Conservation (phyloP, 148 eudicot genomes). For the Fagopyrum homotropicum region DNA sequence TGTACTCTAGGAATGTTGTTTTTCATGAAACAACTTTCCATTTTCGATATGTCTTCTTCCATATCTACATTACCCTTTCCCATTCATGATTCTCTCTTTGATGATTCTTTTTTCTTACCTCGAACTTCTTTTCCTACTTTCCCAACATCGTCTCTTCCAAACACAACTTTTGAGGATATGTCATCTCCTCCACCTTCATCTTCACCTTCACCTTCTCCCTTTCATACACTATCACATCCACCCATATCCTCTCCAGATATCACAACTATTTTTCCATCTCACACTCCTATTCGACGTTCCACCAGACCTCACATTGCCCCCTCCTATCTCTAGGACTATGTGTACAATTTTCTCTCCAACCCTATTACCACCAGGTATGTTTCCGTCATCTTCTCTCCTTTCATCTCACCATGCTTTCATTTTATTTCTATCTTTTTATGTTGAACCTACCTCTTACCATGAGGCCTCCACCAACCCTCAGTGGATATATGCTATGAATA, state of each 20-base stretch:
- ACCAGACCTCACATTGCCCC: background rate
- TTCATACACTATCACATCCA: too few species aligned
- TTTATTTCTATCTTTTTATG: too few species aligned
- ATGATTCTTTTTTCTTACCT: constrained; percentile 12
- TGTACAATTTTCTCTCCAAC: too few species aligned
- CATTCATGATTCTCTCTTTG: background rate
- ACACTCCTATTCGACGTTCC: background rate
- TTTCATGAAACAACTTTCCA: background rate
- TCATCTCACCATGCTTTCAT: background rate
- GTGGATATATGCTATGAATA: background rate
- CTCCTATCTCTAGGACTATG: too few species aligned
- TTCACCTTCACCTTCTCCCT: constrained; percentile 24
- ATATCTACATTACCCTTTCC: background rate
- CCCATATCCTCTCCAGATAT: too few species aligned
- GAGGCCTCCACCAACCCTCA: background rate
- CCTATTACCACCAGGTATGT: background rate
- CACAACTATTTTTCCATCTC: too few species aligned
- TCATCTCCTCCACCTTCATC: constrained; percentile 26
- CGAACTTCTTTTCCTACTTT: background rate
- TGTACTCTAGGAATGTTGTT: background rate
- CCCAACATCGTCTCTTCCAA: too few species aligned
- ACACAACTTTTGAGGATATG: too few species aligned
- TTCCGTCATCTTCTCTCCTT: background rate
- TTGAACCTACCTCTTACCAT: background rate
- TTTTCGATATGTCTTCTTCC: background rate